These are phyloP conservation scores for Neonectria ditissima DNA, from an alignment of 2,329 filamentous ascomycete genomes.

Conservation along the genomic window DNA sequence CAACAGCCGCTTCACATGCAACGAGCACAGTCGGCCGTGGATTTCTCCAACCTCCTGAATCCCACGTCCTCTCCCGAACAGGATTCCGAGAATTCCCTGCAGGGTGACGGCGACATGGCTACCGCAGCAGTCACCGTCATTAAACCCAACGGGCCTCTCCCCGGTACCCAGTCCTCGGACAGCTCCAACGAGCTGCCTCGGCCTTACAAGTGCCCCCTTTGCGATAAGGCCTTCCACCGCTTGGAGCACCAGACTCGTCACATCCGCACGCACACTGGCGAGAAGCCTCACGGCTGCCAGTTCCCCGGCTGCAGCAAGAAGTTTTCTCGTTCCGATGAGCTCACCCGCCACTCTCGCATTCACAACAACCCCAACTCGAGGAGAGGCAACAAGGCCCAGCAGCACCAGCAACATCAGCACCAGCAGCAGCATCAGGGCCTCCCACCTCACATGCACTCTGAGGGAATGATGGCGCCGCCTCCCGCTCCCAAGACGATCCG, in stretches of 20 bases:
- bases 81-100: constrained; percentile 44
- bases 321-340: constrained; percentile 95
- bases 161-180: constrained; percentile 71
- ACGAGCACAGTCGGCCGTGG: constrained; percentile 77
- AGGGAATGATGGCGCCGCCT: constrained; percentile 83
- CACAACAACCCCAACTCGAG: constrained; percentile 99
- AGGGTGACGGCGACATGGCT: constrained; percentile 60
- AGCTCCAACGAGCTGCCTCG: constrained; percentile 80
- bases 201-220: constrained; percentile 98
- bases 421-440: constrained; percentile 54
- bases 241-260: constrained; percentile 92
- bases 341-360: constrained; percentile 96
- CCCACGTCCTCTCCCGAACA: constrained; percentile 53
- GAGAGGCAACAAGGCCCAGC: constrained; percentile 83
- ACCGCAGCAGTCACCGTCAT: constrained; percentile 65
- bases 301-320: constrained; percentile 97
- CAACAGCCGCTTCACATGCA: constrained; percentile 73
- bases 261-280: constrained; percentile 96
- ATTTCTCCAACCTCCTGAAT: constrained; percentile 82
- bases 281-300: constrained; percentile 97
- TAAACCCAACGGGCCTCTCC: constrained; percentile 72
- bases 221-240: constrained; percentile 98
- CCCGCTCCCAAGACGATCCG: constrained; percentile 82
- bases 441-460: constrained; percentile 60
- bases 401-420: constrained; percentile 53